These are phyloP conservation scores for Plasmodium gonderi DNA, from an alignment of 169 alveolate genomes.

Conservation along the genomic window DNA sequence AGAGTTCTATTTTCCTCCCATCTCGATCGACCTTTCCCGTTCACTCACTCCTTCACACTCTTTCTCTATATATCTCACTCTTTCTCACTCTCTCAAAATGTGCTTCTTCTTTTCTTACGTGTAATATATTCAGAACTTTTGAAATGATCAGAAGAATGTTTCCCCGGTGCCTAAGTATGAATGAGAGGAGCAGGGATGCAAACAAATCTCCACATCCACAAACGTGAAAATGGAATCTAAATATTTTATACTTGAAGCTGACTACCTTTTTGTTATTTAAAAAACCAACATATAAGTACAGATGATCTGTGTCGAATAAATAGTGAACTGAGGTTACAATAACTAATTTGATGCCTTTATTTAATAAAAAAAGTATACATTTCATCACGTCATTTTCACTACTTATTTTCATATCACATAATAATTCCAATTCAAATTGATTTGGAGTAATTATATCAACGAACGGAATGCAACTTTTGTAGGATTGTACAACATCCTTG, in stretches of 20 bases:
- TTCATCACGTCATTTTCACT: slow-evolving; percentile 44
- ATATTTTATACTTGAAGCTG: slow-evolving; percentile 36
- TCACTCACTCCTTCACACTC: too few species aligned
- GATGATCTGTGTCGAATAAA: slow-evolving; percentile 29
- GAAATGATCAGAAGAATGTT: slow-evolving; percentile 39
- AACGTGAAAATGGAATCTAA: slow-evolving; percentile 4
- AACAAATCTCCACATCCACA: slow-evolving; percentile 63
- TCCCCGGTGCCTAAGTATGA: slow-evolving; percentile 32
- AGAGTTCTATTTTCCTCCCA: too few species aligned
- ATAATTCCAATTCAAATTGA: slow-evolving; percentile 59
- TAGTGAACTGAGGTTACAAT: slow-evolving; percentile 53
- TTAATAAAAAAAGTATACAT: background rate
- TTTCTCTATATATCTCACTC: too few species aligned
- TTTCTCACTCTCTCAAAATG: too few species aligned
- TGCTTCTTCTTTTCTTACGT: background rate
- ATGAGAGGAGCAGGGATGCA: slow-evolving; percentile 47
- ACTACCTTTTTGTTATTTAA: slow-evolving; percentile 3
- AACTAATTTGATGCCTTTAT: slow-evolving; percentile 41
- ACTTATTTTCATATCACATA: slow-evolving; percentile 23
- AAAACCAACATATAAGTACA: slow-evolving; percentile 30
- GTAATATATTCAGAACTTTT: slow-evolving; percentile 51
- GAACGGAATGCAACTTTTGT: slow-evolving; percentile 11
- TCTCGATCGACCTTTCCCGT: too few species aligned
- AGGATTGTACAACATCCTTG: slow-evolving; percentile 8
- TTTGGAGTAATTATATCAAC: slow-evolving; percentile 68